Conservation (phyloP, 2,329 filamentous ascomycete genomes). For the Microcyclospora tardicrescens region DNA sequence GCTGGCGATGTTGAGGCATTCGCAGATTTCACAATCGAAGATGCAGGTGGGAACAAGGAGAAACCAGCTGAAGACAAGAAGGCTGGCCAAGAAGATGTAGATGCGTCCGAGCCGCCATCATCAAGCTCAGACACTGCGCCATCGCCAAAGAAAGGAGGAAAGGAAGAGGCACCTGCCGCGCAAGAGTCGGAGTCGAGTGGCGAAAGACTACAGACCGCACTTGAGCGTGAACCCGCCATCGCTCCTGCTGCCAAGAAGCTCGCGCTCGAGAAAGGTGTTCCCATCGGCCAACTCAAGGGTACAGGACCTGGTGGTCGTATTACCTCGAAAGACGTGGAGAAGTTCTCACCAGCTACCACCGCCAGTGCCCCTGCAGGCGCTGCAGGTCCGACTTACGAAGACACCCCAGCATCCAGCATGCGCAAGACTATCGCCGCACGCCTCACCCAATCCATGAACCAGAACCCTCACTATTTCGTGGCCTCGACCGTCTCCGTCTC, state of each 20-base stretch:
- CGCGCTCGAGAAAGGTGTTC: slow-evolving; percentile 72
- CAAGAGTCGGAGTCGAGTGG: slow-evolving; percentile 61
- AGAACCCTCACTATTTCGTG: slow-evolving; percentile 98
- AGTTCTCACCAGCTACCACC: slow-evolving; percentile 41
- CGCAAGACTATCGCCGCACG: slow-evolving; percentile 94
- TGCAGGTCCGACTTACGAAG: slow-evolving; percentile 58
- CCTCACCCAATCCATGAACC: slow-evolving; percentile 74
- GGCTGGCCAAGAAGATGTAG: slow-evolving; percentile 44
- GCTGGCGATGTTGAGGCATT: slow-evolving; percentile 78
- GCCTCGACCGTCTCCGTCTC: slow-evolving; percentile 78
- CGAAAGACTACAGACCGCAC: slow-evolving; percentile 66
- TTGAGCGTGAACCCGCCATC: slow-evolving; percentile 69
- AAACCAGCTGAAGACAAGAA: slow-evolving; percentile 50
- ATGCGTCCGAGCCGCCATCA: slow-evolving; percentile 47
- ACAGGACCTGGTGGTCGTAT: slow-evolving; percentile 75
- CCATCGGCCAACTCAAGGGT: slow-evolving; percentile 69
- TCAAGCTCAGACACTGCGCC: slow-evolving; percentile 48
- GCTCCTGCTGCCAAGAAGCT: slow-evolving; percentile 64
- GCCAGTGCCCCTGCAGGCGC: slow-evolving; percentile 38
- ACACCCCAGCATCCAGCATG: slow-evolving; percentile 79
- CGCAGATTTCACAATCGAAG: slow-evolving; percentile 72
- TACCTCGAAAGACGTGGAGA: slow-evolving; percentile 87
- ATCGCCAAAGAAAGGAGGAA: slow-evolving; percentile 35
- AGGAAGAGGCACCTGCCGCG: slow-evolving; percentile 39
- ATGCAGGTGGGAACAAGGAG: slow-evolving; percentile 74